These are phyloP conservation scores for Solanum peruvianum DNA, from an alignment of 257 asterid genomes.

Conservation along the genomic window DNA sequence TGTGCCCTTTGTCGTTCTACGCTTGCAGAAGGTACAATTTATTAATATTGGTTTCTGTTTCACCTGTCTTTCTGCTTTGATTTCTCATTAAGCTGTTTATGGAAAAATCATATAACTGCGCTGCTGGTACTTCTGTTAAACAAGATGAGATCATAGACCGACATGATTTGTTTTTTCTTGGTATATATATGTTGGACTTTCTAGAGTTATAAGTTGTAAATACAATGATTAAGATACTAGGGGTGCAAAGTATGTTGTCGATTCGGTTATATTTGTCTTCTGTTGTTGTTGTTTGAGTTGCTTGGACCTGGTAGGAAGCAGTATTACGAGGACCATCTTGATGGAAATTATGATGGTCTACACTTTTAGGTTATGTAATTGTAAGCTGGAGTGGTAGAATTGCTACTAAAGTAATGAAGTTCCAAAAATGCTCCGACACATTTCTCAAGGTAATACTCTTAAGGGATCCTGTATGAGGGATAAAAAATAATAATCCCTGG, in stretches of 20 bases:
- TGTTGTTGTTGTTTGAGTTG: background rate
- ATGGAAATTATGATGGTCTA: background rate
- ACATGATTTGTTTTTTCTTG: background rate
- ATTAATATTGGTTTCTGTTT: background rate
- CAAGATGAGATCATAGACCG: background rate
- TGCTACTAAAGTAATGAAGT: background rate
- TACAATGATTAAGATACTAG: background rate
- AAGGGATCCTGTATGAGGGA: background rate
- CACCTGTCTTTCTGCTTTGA: background rate
- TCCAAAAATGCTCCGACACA: background rate
- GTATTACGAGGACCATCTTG: background rate
- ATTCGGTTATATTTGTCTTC: background rate
- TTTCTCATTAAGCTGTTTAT: background rate
- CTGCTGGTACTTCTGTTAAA: background rate
- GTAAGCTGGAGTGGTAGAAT: background rate
- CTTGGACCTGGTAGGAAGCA: background rate
- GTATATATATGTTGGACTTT: background rate
- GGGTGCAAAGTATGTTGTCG: background rate
- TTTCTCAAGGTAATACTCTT: background rate
- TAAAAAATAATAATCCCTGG: background rate
- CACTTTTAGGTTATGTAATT: background rate
- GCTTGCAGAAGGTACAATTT: conserved; percentile 76
- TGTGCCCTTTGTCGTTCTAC: conserved; percentile 92
- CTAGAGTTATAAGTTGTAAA: background rate
- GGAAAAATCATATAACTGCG: background rate